phyloP scores from a whole-genome alignment of 2,329 filamentous ascomycete genomes.

The Hypoxylon sp. region DNA sequence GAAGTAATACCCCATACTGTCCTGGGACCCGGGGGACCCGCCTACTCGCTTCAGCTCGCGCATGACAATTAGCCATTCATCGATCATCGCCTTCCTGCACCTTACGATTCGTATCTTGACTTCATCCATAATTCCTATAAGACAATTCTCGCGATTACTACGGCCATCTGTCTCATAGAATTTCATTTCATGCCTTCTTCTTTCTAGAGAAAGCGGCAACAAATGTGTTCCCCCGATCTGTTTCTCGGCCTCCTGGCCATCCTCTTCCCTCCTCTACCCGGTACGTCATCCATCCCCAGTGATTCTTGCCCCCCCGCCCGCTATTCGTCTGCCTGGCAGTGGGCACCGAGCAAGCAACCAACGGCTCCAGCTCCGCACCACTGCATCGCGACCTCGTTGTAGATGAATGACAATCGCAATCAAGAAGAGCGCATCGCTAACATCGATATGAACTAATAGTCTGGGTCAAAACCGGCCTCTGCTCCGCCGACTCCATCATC shows the following conservation, averaged over 20 bases:
- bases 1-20: conserved; percentile 30
- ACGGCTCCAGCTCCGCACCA: conserved; percentile 10
- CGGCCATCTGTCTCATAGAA: not conserved
- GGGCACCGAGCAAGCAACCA: conserved; percentile 50
- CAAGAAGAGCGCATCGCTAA: conserved; percentile 50
- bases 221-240: conserved; percentile 75
- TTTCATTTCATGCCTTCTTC: conserved; percentile 6
- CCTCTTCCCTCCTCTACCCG: conserved; percentile 75
- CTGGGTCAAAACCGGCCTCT: conserved; percentile 97
- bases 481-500: conserved; percentile 91
- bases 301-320: conserved; percentile 21
- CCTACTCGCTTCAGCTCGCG: conserved; percentile 25
- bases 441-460: conserved; percentile 66
- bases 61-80: conserved; percentile 23
- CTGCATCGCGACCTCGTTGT: conserved; percentile 7
- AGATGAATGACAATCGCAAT: not conserved
- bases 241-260: conserved; percentile 76
- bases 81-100: conserved; percentile 27
- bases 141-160: conserved; percentile 2
- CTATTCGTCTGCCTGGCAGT: conserved; percentile 31
- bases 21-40: not conserved
- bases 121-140: conserved; percentile 4
- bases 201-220: conserved; percentile 2
- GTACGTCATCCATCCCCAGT: conserved; percentile 62
- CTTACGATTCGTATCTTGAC: conserved; percentile 24